Conservation (phyloP, 768 basidiomycete genomes). For the Amanita phalloides region DNA sequence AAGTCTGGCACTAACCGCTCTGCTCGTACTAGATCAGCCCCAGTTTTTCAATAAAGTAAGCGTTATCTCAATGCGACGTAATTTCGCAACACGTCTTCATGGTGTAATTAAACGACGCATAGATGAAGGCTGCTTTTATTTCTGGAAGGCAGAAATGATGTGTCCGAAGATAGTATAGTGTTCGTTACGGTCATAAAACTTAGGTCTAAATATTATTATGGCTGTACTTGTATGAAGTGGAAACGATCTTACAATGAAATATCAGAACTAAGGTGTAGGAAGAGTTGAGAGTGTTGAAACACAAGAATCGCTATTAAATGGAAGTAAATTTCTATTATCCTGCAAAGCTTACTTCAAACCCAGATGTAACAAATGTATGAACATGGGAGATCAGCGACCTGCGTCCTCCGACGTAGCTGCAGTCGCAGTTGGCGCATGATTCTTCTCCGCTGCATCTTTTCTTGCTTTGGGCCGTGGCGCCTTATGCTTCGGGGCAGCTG, state of each 20-base stretch:
- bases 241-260: not conserved
- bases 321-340: not conserved
- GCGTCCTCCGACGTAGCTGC: not conserved
- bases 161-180: not conserved
- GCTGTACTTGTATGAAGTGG: constrained; percentile 4
- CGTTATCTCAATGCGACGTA: not conserved
- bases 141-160: not conserved
- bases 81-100: not conserved
- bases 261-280: not conserved
- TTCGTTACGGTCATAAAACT: not conserved
- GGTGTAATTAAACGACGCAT: not conserved
- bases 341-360: not conserved
- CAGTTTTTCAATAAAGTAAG: constrained; percentile 47
- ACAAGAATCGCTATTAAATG: not conserved
- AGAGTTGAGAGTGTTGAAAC: not conserved
- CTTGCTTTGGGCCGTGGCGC: constrained; percentile 57
- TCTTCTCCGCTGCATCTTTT: constrained; percentile 25
- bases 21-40: constrained; percentile 47
- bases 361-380: not conserved
- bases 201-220: not conserved
- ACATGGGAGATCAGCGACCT: not conserved
- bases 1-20: constrained; percentile 50
- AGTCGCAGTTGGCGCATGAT: constrained; percentile 4
- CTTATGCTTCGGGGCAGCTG: constrained; percentile 64
- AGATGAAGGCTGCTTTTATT: constrained; percentile 17